phyloP scores from a whole-genome alignment of 2,329 filamentous ascomycete species.

The Stagonosporopsis cucurbitacearum region DNA sequence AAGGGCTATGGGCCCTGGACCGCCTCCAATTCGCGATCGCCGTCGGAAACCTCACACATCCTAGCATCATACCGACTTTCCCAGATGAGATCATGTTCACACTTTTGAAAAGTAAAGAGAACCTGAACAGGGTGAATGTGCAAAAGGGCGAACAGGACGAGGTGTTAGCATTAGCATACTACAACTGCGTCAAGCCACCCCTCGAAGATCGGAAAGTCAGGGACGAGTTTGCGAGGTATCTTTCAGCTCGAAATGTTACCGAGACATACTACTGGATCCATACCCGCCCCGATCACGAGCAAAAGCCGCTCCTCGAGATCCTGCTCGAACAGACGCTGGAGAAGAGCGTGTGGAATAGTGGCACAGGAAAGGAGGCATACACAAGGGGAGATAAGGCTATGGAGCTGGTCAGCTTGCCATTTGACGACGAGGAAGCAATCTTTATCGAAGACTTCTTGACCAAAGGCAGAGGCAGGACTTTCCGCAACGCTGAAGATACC shows the following conservation, averaged over 20 bases:
- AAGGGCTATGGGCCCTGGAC: slow-evolving; percentile 83
- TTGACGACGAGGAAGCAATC: slow-evolving; percentile 72
- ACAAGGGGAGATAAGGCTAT: slow-evolving; percentile 63
- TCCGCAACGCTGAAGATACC: slow-evolving; percentile 73
- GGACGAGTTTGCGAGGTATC: slow-evolving; percentile 71
- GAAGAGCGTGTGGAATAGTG: slow-evolving; percentile 21
- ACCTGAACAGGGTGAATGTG: slow-evolving; percentile 26
- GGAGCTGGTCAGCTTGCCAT: slow-evolving; percentile 75
- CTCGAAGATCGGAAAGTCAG: slow-evolving; percentile 69
- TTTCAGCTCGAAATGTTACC: slow-evolving; percentile 70
- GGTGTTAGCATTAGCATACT: slow-evolving; percentile 75
- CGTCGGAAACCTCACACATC: slow-evolving; percentile 78
- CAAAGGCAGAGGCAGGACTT: slow-evolving; percentile 67
- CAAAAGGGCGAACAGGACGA: slow-evolving; percentile 47
- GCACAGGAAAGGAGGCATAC: slow-evolving; percentile 21
- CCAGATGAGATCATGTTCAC: slow-evolving; percentile 79
- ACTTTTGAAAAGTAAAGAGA: slow-evolving; percentile 60
- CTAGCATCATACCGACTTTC: slow-evolving; percentile 80
- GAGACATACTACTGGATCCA: slow-evolving; percentile 78
- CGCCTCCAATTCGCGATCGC: slow-evolving; percentile 69
- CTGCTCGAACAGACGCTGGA: slow-evolving; percentile 58
- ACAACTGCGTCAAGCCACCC: slow-evolving; percentile 75
- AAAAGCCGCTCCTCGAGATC: slow-evolving; percentile 70
- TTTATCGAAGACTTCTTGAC: slow-evolving; percentile 77
- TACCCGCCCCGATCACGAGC: slow-evolving; percentile 66